Conservation (phyloP, 352 stramenopile species). For the Phytophthora uliginosa region DNA sequence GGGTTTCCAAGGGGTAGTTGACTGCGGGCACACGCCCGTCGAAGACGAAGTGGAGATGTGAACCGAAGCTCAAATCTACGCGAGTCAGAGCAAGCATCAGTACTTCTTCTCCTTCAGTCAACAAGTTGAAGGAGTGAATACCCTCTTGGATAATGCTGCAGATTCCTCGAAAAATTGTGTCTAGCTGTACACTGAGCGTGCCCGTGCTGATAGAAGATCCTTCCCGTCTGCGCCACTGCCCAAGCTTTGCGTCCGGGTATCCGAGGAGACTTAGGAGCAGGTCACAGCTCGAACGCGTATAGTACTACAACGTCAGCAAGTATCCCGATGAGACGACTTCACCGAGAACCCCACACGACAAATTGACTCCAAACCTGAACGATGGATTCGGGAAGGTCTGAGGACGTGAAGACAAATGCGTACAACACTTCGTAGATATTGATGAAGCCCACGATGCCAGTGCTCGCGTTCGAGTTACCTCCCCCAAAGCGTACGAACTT, state of each 20-base stretch:
- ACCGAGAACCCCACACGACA: not conserved
- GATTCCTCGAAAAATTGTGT: conserved; percentile 35
- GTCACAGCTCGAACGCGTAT: conserved; percentile 60
- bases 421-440: conserved; percentile 69
- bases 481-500: conserved; percentile 43
- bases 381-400: conserved; percentile 15
- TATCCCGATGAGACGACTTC: not conserved
- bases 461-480: conserved; percentile 1
- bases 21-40: conserved; percentile 47
- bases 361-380: conserved; percentile 20
- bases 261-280: conserved; percentile 64
- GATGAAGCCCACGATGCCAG: conserved; percentile 50
- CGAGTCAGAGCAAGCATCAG: conserved; percentile 7
- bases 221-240: conserved; percentile 23
- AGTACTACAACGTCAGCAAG: conserved; percentile 47
- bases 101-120: not conserved
- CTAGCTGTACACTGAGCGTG: conserved; percentile 33
- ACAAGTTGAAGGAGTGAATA: conserved; percentile 6
- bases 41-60: conserved; percentile 62
- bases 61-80: conserved; percentile 50
- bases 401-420: conserved; percentile 50
- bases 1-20: conserved; percentile 56
- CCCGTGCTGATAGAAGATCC: conserved; percentile 20
- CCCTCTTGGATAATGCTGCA: conserved; percentile 37
- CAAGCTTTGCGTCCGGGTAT: conserved; percentile 54